Evolutionary conservation across 2,329 filamentous ascomycete genomes (phyloP).

Genomic region (Penicillium sp.): DNA sequence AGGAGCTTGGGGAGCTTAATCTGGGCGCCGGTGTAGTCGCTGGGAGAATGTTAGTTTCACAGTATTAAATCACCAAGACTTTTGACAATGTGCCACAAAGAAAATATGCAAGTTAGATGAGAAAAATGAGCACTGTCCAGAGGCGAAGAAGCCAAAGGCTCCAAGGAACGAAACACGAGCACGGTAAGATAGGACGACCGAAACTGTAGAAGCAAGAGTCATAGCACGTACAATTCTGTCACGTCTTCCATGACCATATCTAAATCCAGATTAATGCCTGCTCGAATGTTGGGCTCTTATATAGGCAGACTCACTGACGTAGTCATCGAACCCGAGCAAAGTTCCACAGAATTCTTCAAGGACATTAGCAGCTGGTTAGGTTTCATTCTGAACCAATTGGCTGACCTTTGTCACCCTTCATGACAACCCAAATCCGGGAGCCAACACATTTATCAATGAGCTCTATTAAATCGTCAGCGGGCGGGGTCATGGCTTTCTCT

Average conservation of each 20-base stretch:
- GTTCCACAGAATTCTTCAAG: conserved; percentile 87
- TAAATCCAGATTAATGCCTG: conserved; percentile 40
- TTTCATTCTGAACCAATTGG: background rate
- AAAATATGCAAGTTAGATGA: background rate
- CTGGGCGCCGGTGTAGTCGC: conserved; percentile 86
- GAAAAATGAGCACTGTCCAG: background rate
- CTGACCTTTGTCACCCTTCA: conserved; percentile 97
- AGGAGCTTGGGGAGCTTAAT: conserved; percentile 91
- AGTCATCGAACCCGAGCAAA: conserved; percentile 94
- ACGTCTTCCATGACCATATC: conserved; percentile 99
- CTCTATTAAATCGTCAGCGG: conserved; percentile 59
- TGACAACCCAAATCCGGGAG: conserved; percentile 96
- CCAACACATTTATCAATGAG: conserved; percentile 99
- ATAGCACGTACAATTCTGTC: conserved; percentile 76
- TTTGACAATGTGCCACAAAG: background rate
- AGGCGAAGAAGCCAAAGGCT: background rate
- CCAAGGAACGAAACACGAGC: background rate
- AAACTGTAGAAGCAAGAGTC: background rate
- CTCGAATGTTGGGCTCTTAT: conserved; percentile 6
- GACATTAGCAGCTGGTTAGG: conserved; percentile 12
- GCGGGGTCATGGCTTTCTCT: conserved; percentile 15
- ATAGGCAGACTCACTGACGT: conserved; percentile 79
- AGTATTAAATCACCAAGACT: background rate
- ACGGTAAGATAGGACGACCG: background rate
- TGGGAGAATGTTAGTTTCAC: conserved; percentile 41